These are phyloP conservation scores for Colletotrichum shisoi DNA, from an alignment of 2,329 filamentous ascomycete genomes.

Conservation along the genomic window DNA sequence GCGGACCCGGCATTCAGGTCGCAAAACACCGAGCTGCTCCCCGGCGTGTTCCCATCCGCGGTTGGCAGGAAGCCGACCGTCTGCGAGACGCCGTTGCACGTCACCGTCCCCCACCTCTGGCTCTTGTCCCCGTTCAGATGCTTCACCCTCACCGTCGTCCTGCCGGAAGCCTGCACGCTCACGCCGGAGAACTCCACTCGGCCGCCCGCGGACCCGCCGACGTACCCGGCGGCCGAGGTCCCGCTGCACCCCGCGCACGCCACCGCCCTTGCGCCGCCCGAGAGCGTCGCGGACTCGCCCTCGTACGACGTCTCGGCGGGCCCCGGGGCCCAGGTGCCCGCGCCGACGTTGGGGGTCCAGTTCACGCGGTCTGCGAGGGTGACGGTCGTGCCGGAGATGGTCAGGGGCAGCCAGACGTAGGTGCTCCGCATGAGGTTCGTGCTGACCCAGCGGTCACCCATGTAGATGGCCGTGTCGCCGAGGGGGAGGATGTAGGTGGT, in stretches of 20 bases:
- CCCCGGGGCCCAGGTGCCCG: constrained; percentile 55
- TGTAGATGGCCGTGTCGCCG: constrained; percentile 62
- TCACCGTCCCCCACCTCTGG: constrained; percentile 62
- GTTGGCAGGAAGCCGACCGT: constrained; percentile 65
- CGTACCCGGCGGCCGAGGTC: constrained; percentile 60
- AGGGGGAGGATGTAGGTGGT: constrained; percentile 65
- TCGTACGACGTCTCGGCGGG: constrained; percentile 60
- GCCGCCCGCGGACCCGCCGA: constrained; percentile 59
- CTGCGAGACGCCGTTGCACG: constrained; percentile 63
- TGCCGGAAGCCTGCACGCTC: constrained; percentile 53
- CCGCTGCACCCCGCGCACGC: constrained; percentile 63
- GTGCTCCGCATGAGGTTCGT: constrained; percentile 66
- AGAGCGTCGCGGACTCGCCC: constrained; percentile 59
- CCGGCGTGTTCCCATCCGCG: constrained; percentile 51
- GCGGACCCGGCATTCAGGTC: constrained; percentile 56
- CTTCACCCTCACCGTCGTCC: constrained; percentile 63
- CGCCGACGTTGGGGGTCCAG: constrained; percentile 59
- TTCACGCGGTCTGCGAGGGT: constrained; percentile 61
- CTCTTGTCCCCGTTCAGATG: constrained; percentile 64
- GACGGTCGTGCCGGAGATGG: constrained; percentile 60
- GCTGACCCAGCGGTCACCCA: constrained; percentile 72
- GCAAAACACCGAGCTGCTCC: constrained; percentile 57
- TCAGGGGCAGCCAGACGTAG: constrained; percentile 71
- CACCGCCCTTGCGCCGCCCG: constrained; percentile 55
- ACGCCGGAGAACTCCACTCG: constrained; percentile 58